Evolutionary conservation across 2,329 filamentous ascomycete genomes (phyloP).

Genomic region (Ceratocystis cubensis): DNA sequence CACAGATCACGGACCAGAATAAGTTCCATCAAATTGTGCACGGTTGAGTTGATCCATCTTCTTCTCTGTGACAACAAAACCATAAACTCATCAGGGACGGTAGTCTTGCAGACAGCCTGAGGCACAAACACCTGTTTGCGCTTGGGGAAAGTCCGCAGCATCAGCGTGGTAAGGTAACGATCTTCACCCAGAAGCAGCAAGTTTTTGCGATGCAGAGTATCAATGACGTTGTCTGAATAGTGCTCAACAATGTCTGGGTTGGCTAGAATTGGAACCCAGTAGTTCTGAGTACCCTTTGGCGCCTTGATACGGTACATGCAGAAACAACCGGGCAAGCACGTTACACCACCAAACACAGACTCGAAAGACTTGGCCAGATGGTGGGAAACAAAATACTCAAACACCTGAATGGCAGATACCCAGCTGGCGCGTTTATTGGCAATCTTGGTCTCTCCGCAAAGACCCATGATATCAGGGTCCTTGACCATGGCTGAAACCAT

Average conservation of each 20-base stretch:
- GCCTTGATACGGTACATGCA: slow-evolving; percentile 99
- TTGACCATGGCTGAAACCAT: slow-evolving; percentile 99
- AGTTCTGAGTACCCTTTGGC: slow-evolving; percentile 95
- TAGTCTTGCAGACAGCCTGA: slow-evolving; percentile 97
- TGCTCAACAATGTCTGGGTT: slow-evolving; percentile 98
- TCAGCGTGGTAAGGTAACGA: slow-evolving; percentile 89
- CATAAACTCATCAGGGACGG: slow-evolving; percentile 82
- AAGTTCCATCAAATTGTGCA: slow-evolving; percentile 97
- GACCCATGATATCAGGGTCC: slow-evolving; percentile 96
- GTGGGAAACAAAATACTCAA: slow-evolving; percentile 99
- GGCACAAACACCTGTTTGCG: slow-evolving; percentile 97
- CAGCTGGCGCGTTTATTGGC: slow-evolving; percentile 92
- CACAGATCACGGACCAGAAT: slow-evolving; percentile 91
- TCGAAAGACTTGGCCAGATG: slow-evolving; percentile 96
- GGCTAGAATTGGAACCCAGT: slow-evolving; percentile 96
- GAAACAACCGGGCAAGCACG: slow-evolving; percentile 96
- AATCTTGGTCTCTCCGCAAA: slow-evolving; percentile 98
- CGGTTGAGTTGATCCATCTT: slow-evolving; percentile 98
- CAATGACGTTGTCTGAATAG: slow-evolving; percentile 97
- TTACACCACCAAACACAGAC: slow-evolving; percentile 96
- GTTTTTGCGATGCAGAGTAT: slow-evolving; percentile 97
- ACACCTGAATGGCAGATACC: slow-evolving; percentile 97
- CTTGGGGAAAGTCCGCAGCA: slow-evolving; percentile 98
- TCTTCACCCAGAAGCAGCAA: slow-evolving; percentile 82
- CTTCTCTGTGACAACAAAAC: slow-evolving; percentile 88